These are phyloP conservation scores for Ganoderma leucocontextum DNA, from an alignment of 1,284 basidiomycete genomes.

Conservation along the genomic window DNA sequence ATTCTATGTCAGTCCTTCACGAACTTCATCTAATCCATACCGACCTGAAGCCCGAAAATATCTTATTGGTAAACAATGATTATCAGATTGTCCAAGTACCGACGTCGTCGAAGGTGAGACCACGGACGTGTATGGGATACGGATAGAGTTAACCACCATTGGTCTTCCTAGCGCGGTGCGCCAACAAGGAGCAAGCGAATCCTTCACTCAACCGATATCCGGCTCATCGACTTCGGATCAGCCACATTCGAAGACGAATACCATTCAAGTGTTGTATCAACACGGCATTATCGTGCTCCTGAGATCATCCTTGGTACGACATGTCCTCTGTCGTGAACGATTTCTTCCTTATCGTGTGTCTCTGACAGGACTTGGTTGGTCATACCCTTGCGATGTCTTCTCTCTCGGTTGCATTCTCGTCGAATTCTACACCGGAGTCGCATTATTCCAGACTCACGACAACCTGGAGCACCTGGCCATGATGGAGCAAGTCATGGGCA, in stretches of 20 bases:
- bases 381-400: slow-evolving; percentile 98
- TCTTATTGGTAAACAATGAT: slow-evolving; percentile 91
- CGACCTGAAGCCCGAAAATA: slow-evolving; percentile 99
- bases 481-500: slow-evolving; percentile 99
- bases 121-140: neutral
- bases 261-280: slow-evolving; percentile 97
- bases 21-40: slow-evolving; percentile 94
- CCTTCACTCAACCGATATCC: slow-evolving; percentile 90
- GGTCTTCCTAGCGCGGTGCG: slow-evolving; percentile 59
- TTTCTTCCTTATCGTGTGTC: slow-evolving; percentile 22
- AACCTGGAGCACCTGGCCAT: slow-evolving; percentile 99
- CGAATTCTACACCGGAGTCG: slow-evolving; percentile 98
- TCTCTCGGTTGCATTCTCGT: slow-evolving; percentile 99
- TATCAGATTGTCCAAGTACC: slow-evolving; percentile 66
- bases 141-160: neutral
- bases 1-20: slow-evolving; percentile 78
- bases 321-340: neutral
- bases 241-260: slow-evolving; percentile 99
- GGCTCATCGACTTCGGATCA: slow-evolving; percentile 98
- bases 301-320: slow-evolving; percentile 95
- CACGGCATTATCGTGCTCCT: slow-evolving; percentile 97
- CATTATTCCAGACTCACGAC: slow-evolving; percentile 98
- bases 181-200: slow-evolving; percentile 75
- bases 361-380: slow-evolving; percentile 90
- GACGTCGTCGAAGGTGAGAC: slow-evolving; percentile 31